Evolutionary conservation across 495 filamentous ascomycete genomes (phyloP).

Genomic region (Hyphodiscus hymeniophilus): DNA sequence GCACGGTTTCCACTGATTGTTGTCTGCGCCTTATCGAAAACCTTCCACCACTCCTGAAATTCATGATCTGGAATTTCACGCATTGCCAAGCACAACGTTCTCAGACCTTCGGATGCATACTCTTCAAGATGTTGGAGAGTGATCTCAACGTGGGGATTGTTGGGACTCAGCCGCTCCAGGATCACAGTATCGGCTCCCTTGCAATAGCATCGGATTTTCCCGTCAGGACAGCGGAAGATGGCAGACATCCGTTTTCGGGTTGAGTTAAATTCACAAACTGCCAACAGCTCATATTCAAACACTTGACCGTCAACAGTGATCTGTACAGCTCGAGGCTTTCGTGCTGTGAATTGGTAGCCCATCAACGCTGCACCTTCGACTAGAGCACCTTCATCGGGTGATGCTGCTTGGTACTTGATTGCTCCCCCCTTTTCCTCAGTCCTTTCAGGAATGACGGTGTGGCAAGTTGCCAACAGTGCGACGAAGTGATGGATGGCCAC

Average conservation of each 20-base stretch:
- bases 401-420: slow-evolving; percentile 97
- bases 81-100: slow-evolving; percentile 93
- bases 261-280: slow-evolving; percentile 98
- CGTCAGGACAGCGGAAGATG: slow-evolving; percentile 93
- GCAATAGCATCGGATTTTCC: slow-evolving; percentile 84
- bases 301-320: slow-evolving; percentile 65
- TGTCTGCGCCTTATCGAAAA: slow-evolving; percentile 84
- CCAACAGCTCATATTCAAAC: slow-evolving; percentile 82
- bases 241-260: slow-evolving; percentile 97
- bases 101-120: slow-evolving; percentile 92
- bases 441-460: slow-evolving; percentile 94
- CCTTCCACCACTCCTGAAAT: slow-evolving; percentile 76
- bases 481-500: slow-evolving; percentile 84
- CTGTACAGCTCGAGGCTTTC: slow-evolving; percentile 79
- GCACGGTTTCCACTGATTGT: slow-evolving; percentile 88
- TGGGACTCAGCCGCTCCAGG: slow-evolving; percentile 66
- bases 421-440: slow-evolving; percentile 62
- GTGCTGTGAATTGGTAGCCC: slow-evolving; percentile 83
- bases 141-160: slow-evolving; percentile 75
- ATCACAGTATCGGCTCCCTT: slow-evolving; percentile 99
- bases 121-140: slow-evolving; percentile 94
- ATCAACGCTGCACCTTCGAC: slow-evolving; percentile 84
- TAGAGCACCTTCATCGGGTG: slow-evolving; percentile 92
- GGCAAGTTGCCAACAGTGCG: slow-evolving; percentile 79
- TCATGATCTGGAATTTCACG: slow-evolving; percentile 89